Conservation (phyloP, 768 basidiomycete genomes). For the Pulveroboletus ravenelii region DNA sequence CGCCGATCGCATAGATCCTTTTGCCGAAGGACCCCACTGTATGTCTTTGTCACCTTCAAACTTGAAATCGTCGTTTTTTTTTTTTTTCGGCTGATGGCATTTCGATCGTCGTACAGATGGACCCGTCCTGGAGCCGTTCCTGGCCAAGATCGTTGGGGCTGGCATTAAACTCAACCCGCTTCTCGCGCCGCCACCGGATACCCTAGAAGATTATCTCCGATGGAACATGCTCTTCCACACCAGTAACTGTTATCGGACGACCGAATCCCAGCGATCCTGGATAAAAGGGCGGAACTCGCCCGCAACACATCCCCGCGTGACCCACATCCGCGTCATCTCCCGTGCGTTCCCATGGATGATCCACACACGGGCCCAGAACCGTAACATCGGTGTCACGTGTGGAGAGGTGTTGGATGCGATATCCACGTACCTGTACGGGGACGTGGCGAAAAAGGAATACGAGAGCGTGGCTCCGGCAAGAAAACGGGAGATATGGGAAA, state of each 20-base stretch:
- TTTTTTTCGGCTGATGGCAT: constrained; percentile 10
- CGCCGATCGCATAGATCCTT: constrained; percentile 32
- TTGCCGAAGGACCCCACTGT: constrained; percentile 42
- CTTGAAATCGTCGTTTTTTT: not conserved
- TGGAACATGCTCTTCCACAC: constrained; percentile 75
- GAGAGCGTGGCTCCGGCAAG: constrained; percentile 33
- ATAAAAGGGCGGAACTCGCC: constrained; percentile 57
- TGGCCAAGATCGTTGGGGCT: constrained; percentile 47
- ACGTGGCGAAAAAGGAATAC: constrained; percentile 51
- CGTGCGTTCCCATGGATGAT: constrained; percentile 54
- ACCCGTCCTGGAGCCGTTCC: constrained; percentile 63
- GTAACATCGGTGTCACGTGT: constrained; percentile 56
- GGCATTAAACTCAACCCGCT: constrained; percentile 56
- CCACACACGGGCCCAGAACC: constrained; percentile 40
- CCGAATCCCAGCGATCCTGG: constrained; percentile 64
- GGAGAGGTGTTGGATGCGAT: constrained; percentile 60
- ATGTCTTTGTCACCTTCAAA: constrained; percentile 13
- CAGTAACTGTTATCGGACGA: constrained; percentile 55
- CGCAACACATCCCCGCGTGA: constrained; percentile 60
- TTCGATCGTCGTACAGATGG: constrained; percentile 43
- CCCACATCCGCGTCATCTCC: constrained; percentile 49
- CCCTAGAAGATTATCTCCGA: constrained; percentile 47
- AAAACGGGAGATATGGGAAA: constrained; percentile 42
- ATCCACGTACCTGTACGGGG: constrained; percentile 44
- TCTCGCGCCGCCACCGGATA: constrained; percentile 43